Base-by-base conservation (phyloP, 1,139 yeast genomes). In the Debaryomyces coudertii region DNA sequence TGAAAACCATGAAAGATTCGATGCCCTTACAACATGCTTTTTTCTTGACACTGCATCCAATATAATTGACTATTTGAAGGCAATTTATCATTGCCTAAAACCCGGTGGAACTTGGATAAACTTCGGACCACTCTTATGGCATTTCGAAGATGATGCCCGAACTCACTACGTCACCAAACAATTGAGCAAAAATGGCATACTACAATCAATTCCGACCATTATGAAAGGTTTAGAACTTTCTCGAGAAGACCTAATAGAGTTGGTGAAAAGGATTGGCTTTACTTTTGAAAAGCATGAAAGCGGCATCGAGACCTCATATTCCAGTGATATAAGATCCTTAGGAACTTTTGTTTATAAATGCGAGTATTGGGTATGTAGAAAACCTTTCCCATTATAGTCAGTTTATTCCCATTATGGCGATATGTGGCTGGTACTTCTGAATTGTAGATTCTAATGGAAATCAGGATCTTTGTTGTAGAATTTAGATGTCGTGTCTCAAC, bases 121-220 rank as follows among this genome's bases (percentile, higher is more conserved):
- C 62, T 80, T 85, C 56, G 97, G 97, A 0, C 97, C 97, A 0
- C 67, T 90, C 23, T 65, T 87, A 44, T 90, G 96, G 95, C 97
- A 90, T 64, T 85, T 80, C 59, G 96, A 88, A 56, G 81, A 80
- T 45, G 80, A 78, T 41, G 66, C 62, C 22, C 65, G 62, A 22
- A 58, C 62, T 51, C 60, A 50, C 25, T 54, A 51, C 45, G 53
- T 58, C 18, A 44, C 47, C 3, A 56, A 53, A 40, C 52, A 47
- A 34, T 50, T 53, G 20, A 48, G 47, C 5, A 59, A 57, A 12
- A 69, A 68, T 23, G 74, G 71, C 2, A 55, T 57, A 0, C 53
- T 2, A 60, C 34, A 24, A 20, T 28, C 30, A 5, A 27, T 66
- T 1, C 63, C 68, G 2, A 56, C 72, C 1, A 76, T 76, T 2